A percentile compares a stretch with the other conserved stretches of the same genome.
Conservation (phyloP, 768 basidiomycete species). For the Boletellus ananiceps region DNA sequence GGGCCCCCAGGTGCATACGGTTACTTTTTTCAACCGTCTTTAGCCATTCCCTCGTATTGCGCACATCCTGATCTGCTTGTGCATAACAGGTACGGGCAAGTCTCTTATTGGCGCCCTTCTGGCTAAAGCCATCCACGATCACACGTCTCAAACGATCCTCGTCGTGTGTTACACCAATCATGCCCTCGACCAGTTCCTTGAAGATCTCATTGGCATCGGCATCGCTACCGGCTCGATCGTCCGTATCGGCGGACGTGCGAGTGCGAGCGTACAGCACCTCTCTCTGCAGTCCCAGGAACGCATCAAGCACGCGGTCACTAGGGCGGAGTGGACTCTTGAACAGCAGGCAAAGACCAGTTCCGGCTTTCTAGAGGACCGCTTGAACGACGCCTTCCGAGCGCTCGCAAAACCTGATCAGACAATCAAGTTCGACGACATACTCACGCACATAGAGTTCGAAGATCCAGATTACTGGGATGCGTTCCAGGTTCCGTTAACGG, state of each 20-base stretch:
- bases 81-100: slow-evolving; percentile 59
- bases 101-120: slow-evolving; percentile 68
- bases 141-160: slow-evolving; percentile 47
- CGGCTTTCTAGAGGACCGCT: slow-evolving; percentile 5
- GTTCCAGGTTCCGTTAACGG: slow-evolving; percentile 39
- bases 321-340: slow-evolving; percentile 39
- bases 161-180: slow-evolving; percentile 76
- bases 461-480: slow-evolving; percentile 42
- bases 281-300: slow-evolving; percentile 39
- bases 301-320: slow-evolving; percentile 19
- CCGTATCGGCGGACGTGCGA: slow-evolving; percentile 56
- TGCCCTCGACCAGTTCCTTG: slow-evolving; percentile 66
- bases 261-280: slow-evolving; percentile 43
- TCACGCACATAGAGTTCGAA: slow-evolving; percentile 51
- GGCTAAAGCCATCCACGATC: slow-evolving; percentile 54
- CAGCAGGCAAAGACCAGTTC: slow-evolving; percentile 33
- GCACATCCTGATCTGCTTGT: not conserved
- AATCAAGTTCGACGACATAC: slow-evolving; percentile 29
- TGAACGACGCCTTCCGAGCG: slow-evolving; percentile 32
- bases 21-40: not conserved
- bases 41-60: not conserved
- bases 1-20: slow-evolving; percentile 58
- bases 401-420: slow-evolving; percentile 18
- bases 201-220: slow-evolving; percentile 56
- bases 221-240: slow-evolving; percentile 49